Conservation (phyloP, 495 filamentous ascomycete genomes). For the Neurospora pannonica region DNA sequence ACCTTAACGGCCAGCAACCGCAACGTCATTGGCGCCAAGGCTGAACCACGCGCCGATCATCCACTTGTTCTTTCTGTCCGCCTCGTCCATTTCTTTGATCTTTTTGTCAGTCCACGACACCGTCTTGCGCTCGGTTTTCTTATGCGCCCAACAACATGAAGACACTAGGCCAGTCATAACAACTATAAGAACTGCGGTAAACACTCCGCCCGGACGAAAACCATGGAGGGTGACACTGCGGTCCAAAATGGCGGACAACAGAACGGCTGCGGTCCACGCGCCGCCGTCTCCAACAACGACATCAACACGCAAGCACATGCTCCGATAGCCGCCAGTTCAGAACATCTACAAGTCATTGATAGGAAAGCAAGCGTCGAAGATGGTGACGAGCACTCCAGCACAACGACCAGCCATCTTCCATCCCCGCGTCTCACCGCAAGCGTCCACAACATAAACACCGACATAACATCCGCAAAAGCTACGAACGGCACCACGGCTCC, state of each 20-base stretch:
- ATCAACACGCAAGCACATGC: background rate
- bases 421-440: conserved; percentile 7
- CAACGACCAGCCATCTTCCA: conserved; percentile 5
- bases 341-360: background rate
- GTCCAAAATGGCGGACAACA: background rate
- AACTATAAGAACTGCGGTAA: background rate
- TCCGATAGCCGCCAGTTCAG: background rate
- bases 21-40: background rate
- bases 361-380: background rate
- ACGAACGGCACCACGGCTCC: conserved; percentile 20
- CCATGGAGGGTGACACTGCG: background rate
- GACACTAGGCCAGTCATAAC: background rate
- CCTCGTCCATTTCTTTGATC: background rate
- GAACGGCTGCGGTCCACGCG: background rate
- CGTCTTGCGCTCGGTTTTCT: background rate
- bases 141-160: background rate
- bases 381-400: background rate
- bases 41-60: background rate
- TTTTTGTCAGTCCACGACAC: background rate
- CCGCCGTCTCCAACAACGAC: background rate
- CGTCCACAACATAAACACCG: background rate
- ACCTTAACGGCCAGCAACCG: background rate
- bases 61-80: background rate
- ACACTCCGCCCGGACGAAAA: background rate
- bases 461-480: conserved; percentile 7